Conservation (phyloP, 2,329 filamentous ascomycete species). For the Cytospora piceae region DNA sequence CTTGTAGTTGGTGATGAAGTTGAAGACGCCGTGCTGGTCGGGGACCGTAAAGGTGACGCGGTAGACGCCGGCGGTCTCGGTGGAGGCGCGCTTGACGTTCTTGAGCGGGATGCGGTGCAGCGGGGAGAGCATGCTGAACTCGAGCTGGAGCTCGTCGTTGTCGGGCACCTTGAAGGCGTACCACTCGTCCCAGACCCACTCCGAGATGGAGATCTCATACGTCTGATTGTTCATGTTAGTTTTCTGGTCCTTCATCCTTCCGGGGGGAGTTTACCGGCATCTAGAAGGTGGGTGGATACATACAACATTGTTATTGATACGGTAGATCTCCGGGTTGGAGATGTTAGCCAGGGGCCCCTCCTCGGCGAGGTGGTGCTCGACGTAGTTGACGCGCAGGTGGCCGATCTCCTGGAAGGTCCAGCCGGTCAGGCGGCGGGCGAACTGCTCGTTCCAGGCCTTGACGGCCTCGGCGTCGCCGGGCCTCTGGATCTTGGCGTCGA, state of each 20-base stretch:
- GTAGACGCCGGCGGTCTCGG: constrained; percentile 71
- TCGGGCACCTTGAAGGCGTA: constrained; percentile 71
- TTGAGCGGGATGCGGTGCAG: constrained; percentile 85
- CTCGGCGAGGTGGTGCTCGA: constrained; percentile 75
- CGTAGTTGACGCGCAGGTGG: constrained; percentile 79
- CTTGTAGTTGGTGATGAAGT: constrained; percentile 97
- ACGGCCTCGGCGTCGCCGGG: constrained; percentile 52
- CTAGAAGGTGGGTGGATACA: constrained; percentile 45
- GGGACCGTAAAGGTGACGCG: constrained; percentile 78
- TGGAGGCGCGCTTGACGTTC: constrained; percentile 51
- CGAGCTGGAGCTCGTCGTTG: constrained; percentile 81
- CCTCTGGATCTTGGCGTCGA: constrained; percentile 76
- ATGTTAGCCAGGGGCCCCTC: constrained; percentile 53
- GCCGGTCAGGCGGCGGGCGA: constrained; percentile 81
- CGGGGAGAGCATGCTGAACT: constrained; percentile 98
- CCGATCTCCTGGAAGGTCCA: constrained; percentile 97
- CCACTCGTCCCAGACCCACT: constrained; percentile 77
- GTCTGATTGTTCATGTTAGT: constrained; percentile 55
- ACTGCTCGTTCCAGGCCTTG: constrained; percentile 78
- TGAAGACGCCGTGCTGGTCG: constrained; percentile 99
- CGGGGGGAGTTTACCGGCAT: neutral
- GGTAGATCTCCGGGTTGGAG: constrained; percentile 85
- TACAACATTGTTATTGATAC: constrained; percentile 96
- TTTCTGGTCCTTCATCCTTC: neutral
- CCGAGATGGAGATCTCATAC: constrained; percentile 86